Conservation (phyloP, 2,329 filamentous ascomycete genomes). For the Calonectria hawksworthii region DNA sequence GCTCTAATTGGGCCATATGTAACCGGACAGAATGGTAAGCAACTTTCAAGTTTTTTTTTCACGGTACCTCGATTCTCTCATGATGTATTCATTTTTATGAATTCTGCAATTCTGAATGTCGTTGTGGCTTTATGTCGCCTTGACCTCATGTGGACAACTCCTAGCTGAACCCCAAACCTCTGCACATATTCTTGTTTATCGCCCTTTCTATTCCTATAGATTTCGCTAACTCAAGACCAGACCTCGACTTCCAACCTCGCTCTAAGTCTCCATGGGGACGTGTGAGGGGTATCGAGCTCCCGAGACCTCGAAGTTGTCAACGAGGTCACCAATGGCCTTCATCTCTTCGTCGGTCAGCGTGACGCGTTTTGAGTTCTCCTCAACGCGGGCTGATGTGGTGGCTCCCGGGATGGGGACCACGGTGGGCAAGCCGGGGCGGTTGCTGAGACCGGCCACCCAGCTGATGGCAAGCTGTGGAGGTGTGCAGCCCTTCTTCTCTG, state of each 20-base stretch:
- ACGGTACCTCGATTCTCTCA: slow-evolving; percentile 30
- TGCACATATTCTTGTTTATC: slow-evolving; percentile 13
- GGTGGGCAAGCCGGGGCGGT: slow-evolving; percentile 64
- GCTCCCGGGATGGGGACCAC: slow-evolving; percentile 79
- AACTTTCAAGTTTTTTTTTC: not conserved
- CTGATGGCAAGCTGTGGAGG: slow-evolving; percentile 76
- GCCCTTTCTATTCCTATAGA: slow-evolving; percentile 28
- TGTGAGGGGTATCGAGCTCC: slow-evolving; percentile 64
- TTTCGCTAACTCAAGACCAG: not conserved
- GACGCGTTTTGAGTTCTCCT: slow-evolving; percentile 70
- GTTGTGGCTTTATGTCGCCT: slow-evolving; percentile 26
- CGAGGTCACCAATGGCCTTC: slow-evolving; percentile 61
- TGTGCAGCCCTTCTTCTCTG: slow-evolving; percentile 71
- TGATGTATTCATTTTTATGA: slow-evolving; percentile 59
- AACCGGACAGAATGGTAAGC: slow-evolving; percentile 30
- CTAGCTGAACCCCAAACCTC: slow-evolving; percentile 40
- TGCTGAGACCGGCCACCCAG: slow-evolving; percentile 70
- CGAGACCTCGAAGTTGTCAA: slow-evolving; percentile 61
- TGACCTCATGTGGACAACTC: slow-evolving; percentile 51
- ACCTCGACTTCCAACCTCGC: not conserved
- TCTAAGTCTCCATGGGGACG: slow-evolving; percentile 54
- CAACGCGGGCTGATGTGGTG: slow-evolving; percentile 67
- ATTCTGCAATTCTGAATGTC: slow-evolving; percentile 65
- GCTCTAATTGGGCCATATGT: not conserved
- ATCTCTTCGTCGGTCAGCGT: slow-evolving; percentile 66